phyloP scores from a whole-genome alignment of 2,329 filamentous ascomycete species.

The Fusarium cicatricum region DNA sequence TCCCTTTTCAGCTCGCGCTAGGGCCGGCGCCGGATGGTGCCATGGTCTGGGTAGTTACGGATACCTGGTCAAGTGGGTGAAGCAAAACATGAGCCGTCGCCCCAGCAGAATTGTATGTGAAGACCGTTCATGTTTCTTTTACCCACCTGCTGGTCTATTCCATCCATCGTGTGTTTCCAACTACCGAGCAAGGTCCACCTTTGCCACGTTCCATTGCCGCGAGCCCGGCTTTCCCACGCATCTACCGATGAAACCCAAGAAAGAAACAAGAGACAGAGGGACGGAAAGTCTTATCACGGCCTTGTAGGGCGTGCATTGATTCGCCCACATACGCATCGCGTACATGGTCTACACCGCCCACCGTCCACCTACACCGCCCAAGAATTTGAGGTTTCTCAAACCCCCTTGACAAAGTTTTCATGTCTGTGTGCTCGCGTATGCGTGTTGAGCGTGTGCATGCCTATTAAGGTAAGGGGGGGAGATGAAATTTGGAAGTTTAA shows the following conservation, averaged over 20 bases:
- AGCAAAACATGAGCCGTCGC: too few species aligned
- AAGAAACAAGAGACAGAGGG: background rate
- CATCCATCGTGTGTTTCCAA: background rate
- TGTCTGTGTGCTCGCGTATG: too few species aligned
- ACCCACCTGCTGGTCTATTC: too few species aligned
- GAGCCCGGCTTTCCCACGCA: background rate
- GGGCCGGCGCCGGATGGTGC: background rate
- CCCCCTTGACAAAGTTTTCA: background rate
- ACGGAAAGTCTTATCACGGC: background rate
- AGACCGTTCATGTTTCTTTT: too few species aligned
- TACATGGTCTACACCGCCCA: slow-evolving; percentile 4
- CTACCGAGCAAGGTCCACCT: slow-evolving; percentile 27
- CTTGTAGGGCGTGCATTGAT: slow-evolving; percentile 16
- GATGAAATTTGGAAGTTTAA: too few species aligned
- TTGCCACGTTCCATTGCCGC: background rate
- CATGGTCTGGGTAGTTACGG: background rate
- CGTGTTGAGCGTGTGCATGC: too few species aligned
- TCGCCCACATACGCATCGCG: slow-evolving; percentile 4
- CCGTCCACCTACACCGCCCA: background rate
- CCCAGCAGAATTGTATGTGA: too few species aligned
- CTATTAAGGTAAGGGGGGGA: too few species aligned
- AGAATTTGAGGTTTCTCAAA: background rate
- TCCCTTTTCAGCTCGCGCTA: background rate
- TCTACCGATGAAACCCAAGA: slow-evolving; percentile 1
- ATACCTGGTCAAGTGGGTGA: too few species aligned